Base-by-base conservation (phyloP, 2,329 filamentous ascomycete genomes). In the Monilinia fructicola region DNA sequence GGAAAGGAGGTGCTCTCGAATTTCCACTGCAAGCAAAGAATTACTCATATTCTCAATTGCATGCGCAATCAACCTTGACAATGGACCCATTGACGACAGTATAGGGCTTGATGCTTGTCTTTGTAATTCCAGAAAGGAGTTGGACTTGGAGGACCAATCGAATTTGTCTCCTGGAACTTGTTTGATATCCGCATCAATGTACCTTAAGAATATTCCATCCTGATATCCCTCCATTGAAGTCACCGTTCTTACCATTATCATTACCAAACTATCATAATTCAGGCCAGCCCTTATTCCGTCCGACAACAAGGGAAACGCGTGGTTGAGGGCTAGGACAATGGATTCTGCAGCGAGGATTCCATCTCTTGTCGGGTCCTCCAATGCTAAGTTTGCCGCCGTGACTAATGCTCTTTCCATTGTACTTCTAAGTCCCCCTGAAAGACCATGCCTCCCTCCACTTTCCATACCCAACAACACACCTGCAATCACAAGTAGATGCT, bases 41-140 rank as follows among this genome's bases (percentile, higher is more conserved):
- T 86, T 81, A 16, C 76, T 78, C 21, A 81, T 81, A 69, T 86
- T 82, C 71, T 89, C 87, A 14, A 88, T 77, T 0, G 85, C 78
- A 77, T 90, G 85, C 4, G 86, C 84, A 63, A 87, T 85, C 9
- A 90, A 78, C 42, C 86, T 80, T 26, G 88, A 87, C 21, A 90
- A 75, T 3, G 87, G 84, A 0, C 88, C 88, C 71, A 90, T 81
- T 0, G 84, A 84, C 9, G 84, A 78, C 0, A 89, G 78, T 16
- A 90, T 77, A 0, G 87, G 87, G 61, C 84, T 82, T 12, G 82
- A 80, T 55, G 83, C 77, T 65, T 89, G 84, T 16, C 78, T 79
- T 63, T 85, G 82, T 35, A 89, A 78, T 70, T 84, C 83, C 46
- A 80, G 75, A 73, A 84, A 89, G 0, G 87, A 88, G 21, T 77